phyloP scores from a whole-genome alignment of 2,329 filamentous ascomycete species.

The Onygena corvina region DNA sequence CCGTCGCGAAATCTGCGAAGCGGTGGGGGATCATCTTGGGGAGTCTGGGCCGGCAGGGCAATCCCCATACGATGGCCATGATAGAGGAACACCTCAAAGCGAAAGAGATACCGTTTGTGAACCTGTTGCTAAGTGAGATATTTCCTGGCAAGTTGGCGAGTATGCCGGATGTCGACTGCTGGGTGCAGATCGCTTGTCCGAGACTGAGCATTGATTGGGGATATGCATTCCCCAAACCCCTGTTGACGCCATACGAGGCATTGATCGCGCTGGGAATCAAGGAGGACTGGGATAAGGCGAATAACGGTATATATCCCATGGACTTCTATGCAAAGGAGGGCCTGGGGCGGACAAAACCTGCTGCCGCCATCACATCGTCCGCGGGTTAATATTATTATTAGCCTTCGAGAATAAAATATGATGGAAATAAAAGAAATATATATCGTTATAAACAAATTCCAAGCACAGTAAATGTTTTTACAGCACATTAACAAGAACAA shows the following conservation, averaged over 20 bases:
- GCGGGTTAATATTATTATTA: constrained; percentile 8
- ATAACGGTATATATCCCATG: constrained; percentile 74
- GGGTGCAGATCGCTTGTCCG: constrained; percentile 98
- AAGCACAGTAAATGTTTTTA: neutral
- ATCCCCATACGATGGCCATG: constrained; percentile 78
- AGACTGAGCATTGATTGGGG: constrained; percentile 97
- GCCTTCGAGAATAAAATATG: neutral
- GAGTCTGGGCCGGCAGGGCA: constrained; percentile 83
- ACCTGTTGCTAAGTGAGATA: constrained; percentile 82
- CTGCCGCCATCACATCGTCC: constrained; percentile 4
- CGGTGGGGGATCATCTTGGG: constrained; percentile 96
- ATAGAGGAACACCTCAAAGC: constrained; percentile 67
- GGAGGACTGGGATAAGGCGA: constrained; percentile 57
- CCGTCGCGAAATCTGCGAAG: constrained; percentile 58
- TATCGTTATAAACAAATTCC: neutral
- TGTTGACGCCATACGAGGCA: constrained; percentile 91
- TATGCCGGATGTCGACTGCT: constrained; percentile 90
- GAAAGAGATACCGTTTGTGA: constrained; percentile 66
- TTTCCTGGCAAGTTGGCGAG: constrained; percentile 89
- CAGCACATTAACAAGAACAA: neutral
- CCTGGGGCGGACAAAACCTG: constrained; percentile 60
- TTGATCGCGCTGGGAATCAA: constrained; percentile 72
- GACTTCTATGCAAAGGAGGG: constrained; percentile 94
- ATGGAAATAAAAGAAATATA: constrained; percentile 3
- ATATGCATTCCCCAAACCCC: constrained; percentile 78